A percentile compares a stretch with the other conserved stretches of the same genome.
Conservation (phyloP, 2,329 filamentous ascomycete genomes). For the Fusarium penzigii region DNA sequence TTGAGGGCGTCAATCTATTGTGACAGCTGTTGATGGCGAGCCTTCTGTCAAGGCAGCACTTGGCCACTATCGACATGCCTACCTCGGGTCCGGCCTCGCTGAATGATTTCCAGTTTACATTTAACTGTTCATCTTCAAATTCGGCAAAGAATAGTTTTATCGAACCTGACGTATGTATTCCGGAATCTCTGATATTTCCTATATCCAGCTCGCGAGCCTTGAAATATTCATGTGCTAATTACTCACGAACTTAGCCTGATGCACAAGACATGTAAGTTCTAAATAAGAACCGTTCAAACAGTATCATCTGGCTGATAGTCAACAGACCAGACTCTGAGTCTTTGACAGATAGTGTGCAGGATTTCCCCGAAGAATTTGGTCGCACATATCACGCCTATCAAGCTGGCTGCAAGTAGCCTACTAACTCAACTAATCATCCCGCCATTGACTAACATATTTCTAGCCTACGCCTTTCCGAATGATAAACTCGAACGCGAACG, state of each 20-base stretch:
- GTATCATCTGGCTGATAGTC: constrained; percentile 14
- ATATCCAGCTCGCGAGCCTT: not conserved
- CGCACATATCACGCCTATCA: constrained; percentile 50
- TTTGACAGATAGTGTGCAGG: constrained; percentile 42
- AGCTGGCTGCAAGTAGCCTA: constrained; percentile 44
- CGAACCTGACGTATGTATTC: constrained; percentile 34
- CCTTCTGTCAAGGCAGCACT: constrained; percentile 7
- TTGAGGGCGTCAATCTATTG: not conserved
- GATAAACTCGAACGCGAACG: constrained; percentile 44
- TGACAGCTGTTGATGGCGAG: constrained; percentile 17
- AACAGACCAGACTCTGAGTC: constrained; percentile 35
- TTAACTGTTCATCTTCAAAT: constrained; percentile 29
- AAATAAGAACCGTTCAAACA: not conserved
- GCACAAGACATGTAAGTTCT: constrained; percentile 26
- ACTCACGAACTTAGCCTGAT: constrained; percentile 13
- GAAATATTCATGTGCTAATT: not conserved
- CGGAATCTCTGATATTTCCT: not conserved
- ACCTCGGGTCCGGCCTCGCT: constrained; percentile 17
- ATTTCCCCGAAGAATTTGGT: constrained; percentile 45
- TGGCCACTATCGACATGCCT: constrained; percentile 12
- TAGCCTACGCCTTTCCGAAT: constrained; percentile 50
- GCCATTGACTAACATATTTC: constrained; percentile 3
- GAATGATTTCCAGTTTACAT: constrained; percentile 36
- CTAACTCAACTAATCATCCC: not conserved
- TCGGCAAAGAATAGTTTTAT: constrained; percentile 33